Conservation (phyloP, 140 eudicot species). For the Ambrosia hybrid region DNA sequence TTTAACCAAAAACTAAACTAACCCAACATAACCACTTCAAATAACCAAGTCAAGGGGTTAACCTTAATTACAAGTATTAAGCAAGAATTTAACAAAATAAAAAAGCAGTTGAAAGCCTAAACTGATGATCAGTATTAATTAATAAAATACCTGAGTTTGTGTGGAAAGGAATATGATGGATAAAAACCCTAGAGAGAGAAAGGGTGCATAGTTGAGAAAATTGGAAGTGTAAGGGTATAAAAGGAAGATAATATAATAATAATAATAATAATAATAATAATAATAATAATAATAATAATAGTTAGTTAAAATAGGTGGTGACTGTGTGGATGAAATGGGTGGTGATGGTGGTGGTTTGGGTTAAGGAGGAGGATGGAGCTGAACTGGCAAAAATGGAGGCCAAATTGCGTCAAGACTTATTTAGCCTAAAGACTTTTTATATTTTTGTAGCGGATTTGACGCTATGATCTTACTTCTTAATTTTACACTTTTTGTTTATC, state of each 20-base stretch:
- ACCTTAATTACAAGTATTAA: background rate
- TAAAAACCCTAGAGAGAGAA: constrained; percentile 38
- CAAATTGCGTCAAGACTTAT: constrained; percentile 27
- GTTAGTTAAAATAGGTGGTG: constrained; percentile 24
- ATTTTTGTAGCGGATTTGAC: too few species aligned
- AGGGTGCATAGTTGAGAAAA: constrained; percentile 11
- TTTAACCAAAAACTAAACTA: background rate
- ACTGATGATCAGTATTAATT: background rate
- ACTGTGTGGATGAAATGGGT: constrained; percentile 34
- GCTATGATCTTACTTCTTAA: too few species aligned
- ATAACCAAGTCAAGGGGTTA: constrained; percentile 9
- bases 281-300: too few species aligned
- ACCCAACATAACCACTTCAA: background rate
- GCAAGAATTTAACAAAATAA: constrained; percentile 3
- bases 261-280: too few species aligned
- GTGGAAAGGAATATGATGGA: constrained; percentile 16
- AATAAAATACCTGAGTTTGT: constrained; percentile 18
- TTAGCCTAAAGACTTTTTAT: too few species aligned
- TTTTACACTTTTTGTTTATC: too few species aligned
- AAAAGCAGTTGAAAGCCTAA: constrained; percentile 10
- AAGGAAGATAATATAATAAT: background rate
- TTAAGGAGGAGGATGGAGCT: constrained; percentile 34
- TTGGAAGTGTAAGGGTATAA: constrained; percentile 1
- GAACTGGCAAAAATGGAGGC: constrained; percentile 35
- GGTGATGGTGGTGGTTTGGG: constrained; percentile 30